phyloP scores from a whole-genome alignment of 495 filamentous ascomycete species.

The Penicillium tannophilum region DNA sequence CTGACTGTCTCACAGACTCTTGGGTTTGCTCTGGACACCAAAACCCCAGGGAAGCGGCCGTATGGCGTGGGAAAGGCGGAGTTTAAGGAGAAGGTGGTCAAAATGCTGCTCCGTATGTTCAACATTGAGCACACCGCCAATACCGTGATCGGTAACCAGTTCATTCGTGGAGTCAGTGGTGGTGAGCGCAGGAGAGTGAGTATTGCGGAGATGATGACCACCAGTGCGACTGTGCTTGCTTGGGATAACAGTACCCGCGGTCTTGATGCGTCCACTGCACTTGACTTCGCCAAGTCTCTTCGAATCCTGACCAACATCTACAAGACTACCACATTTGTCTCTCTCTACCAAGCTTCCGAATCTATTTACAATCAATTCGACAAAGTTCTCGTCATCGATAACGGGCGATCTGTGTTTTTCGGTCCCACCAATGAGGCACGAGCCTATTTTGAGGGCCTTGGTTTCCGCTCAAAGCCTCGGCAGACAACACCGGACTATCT shows the following conservation, averaged over 20 bases:
- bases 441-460: constrained; percentile 78
- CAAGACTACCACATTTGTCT: constrained; percentile 77
- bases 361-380: constrained; percentile 86
- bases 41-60: constrained; percentile 73
- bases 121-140: constrained; percentile 82
- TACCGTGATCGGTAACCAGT: constrained; percentile 79
- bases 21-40: constrained; percentile 79
- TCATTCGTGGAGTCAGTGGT: constrained; percentile 82
- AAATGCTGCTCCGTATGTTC: constrained; percentile 80
- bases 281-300: constrained; percentile 71
- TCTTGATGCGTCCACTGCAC: constrained; percentile 79
- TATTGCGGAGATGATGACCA: constrained; percentile 64
- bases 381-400: constrained; percentile 82
- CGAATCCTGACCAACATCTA: constrained; percentile 78
- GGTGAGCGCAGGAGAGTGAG: constrained; percentile 58
- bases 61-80: constrained; percentile 63
- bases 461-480: constrained; percentile 75
- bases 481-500: constrained; percentile 87
- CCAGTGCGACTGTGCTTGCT: constrained; percentile 68
- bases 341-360: constrained; percentile 81
- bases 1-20: constrained; percentile 84
- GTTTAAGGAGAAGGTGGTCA: constrained; percentile 71
- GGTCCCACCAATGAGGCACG: constrained; percentile 70
- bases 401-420: constrained; percentile 78
- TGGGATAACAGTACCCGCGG: constrained; percentile 90